Evolutionary conservation across 2,329 filamentous ascomycete genomes (phyloP).

Genomic region (Colletotrichum sp.): DNA sequence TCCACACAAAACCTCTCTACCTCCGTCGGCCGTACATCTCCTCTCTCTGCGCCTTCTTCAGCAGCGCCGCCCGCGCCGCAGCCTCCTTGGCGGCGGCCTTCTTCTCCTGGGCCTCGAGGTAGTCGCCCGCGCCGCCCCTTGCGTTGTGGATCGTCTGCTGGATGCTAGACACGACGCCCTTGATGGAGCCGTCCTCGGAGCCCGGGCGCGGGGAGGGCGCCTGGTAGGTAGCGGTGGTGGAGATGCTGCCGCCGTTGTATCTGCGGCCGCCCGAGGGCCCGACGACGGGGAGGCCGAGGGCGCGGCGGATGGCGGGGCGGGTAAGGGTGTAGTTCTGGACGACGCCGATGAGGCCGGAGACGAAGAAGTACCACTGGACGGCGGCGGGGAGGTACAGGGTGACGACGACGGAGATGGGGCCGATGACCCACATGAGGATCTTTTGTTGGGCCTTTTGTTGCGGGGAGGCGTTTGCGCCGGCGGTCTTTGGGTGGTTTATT

Average conservation of each 20-base stretch:
- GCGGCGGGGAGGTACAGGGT: conserved; percentile 53
- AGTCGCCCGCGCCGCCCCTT: conserved; percentile 33
- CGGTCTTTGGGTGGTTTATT: conserved; percentile 19
- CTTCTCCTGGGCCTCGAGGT: conserved; percentile 30
- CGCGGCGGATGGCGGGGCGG: conserved; percentile 43
- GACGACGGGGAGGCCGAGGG: conserved; percentile 40
- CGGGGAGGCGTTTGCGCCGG: conserved; percentile 26
- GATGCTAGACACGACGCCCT: conserved; percentile 36
- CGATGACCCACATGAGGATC: conserved; percentile 47
- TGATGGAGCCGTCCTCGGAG: conserved; percentile 32
- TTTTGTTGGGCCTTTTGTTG: conserved; percentile 42
- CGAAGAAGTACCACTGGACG: conserved; percentile 54
- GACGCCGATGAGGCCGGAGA: conserved; percentile 34
- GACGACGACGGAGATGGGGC: conserved; percentile 46
- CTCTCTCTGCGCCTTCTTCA: conserved; percentile 30
- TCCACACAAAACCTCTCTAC: conserved; percentile 16
- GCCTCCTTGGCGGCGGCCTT: conserved; percentile 33
- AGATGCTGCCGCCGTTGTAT: conserved; percentile 15
- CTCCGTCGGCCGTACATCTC: conserved; percentile 42
- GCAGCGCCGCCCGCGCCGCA: conserved; percentile 31
- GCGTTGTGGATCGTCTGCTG: conserved; percentile 42
- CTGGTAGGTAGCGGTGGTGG: conserved; percentile 32
- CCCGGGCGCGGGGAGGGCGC: conserved; percentile 12
- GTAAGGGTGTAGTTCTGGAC: conserved; percentile 41
- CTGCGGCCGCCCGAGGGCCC: neutral